phyloP scores from a whole-genome alignment of 1,284 basidiomycete species.

The Lentinula novae-zelandiae region DNA sequence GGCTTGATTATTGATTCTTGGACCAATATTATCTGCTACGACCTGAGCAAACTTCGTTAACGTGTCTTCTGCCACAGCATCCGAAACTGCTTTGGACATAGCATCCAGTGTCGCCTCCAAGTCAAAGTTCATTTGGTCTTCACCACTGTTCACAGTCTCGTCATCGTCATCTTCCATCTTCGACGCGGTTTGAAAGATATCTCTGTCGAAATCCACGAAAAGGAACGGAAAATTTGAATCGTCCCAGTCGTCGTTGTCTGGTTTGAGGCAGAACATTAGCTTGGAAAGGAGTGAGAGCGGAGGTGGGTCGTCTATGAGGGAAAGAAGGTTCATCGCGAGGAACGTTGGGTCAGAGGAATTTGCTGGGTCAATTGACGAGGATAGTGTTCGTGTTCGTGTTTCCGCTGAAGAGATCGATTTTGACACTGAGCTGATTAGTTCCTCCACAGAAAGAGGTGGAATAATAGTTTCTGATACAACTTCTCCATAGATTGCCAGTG shows the following conservation, averaged over 20 bases:
- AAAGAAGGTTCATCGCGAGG: constrained; percentile 57
- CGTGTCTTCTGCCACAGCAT: constrained; percentile 43
- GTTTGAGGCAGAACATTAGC: constrained; percentile 74
- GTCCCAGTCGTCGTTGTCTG: constrained; percentile 72
- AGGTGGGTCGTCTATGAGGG: constrained; percentile 56
- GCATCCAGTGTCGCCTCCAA: constrained; percentile 50
- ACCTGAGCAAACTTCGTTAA: constrained; percentile 50
- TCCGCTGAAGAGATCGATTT: constrained; percentile 30
- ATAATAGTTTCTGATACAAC: constrained; percentile 34
- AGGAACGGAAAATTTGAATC: constrained; percentile 66
- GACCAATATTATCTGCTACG: constrained; percentile 46
- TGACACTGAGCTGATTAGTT: constrained; percentile 23
- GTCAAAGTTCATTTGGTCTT: constrained; percentile 28
- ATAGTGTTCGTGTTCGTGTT: constrained; percentile 37
- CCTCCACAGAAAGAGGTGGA: constrained; percentile 27
- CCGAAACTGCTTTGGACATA: constrained; percentile 52
- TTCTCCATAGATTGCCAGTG: constrained; percentile 68
- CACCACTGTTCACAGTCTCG: background rate
- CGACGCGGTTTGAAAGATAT: constrained; percentile 8
- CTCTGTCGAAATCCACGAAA: constrained; percentile 45
- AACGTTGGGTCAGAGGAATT: constrained; percentile 54
- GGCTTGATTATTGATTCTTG: constrained; percentile 52
- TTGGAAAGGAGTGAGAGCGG: constrained; percentile 58
- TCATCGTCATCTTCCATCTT: constrained; percentile 26
- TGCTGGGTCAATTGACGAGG: constrained; percentile 54